Conservation (phyloP, 1,284 basidiomycete genomes). For the Takashimella koratensis region DNA sequence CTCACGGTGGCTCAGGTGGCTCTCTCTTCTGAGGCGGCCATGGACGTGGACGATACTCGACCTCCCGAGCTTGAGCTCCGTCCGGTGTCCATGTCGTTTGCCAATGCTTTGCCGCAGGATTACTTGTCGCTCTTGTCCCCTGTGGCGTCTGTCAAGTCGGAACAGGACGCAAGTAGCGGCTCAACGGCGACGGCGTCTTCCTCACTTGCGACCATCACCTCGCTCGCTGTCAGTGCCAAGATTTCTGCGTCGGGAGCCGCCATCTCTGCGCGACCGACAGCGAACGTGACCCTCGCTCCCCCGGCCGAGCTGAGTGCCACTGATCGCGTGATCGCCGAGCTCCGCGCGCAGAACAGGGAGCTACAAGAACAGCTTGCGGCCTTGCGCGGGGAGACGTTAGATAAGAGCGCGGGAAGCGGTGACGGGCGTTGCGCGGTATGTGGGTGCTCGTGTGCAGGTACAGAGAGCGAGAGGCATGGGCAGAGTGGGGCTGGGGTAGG, state of each 20-base stretch:
- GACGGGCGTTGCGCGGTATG: slow-evolving; percentile 58
- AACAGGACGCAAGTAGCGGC: too few relatives aligned
- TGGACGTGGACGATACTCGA: neutral
- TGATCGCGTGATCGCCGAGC: slow-evolving; percentile 51
- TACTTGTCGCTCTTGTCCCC: slow-evolving; percentile 49
- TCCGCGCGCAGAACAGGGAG: slow-evolving; percentile 67
- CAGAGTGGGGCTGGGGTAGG: slow-evolving; percentile 2
- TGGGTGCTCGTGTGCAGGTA: slow-evolving; percentile 53
- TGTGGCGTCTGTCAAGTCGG: neutral
- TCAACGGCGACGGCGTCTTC: neutral
- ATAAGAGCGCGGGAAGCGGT: neutral
- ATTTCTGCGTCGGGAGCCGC: slow-evolving; percentile 9
- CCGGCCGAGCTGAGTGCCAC: neutral
- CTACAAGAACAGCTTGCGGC: slow-evolving; percentile 60
- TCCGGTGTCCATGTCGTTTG: slow-evolving; percentile 70
- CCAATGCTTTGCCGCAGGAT: slow-evolving; percentile 60
- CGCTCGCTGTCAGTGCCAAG: slow-evolving; percentile 3
- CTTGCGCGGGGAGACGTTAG: neutral
- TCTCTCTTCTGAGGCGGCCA: neutral
- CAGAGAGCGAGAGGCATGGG: neutral
- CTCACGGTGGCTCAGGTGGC: neutral
- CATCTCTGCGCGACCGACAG: slow-evolving; percentile 6
- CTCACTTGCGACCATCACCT: slow-evolving; percentile 7
- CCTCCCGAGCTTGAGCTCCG: slow-evolving; percentile 57
- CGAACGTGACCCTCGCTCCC: neutral